These are phyloP conservation scores for Tolypocladium album DNA, from an alignment of 2,329 filamentous ascomycete species.

Conservation along the genomic window DNA sequence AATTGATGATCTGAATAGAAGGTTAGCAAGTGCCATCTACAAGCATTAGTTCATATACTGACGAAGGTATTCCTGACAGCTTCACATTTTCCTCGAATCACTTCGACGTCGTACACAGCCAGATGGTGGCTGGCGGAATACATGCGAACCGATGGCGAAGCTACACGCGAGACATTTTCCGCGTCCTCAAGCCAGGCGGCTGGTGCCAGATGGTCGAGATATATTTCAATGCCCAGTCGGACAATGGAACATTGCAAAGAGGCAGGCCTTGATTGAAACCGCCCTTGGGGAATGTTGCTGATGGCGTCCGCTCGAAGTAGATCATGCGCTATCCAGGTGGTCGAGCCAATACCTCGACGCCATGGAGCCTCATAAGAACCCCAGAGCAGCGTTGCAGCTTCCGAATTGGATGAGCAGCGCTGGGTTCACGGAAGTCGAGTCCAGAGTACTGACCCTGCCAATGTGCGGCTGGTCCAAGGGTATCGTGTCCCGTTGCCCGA, in stretches of 20 bases:
- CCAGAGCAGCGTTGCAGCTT: constrained; percentile 51
- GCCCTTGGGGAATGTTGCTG: not conserved
- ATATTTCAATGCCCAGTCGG: constrained; percentile 75
- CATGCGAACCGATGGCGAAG: constrained; percentile 59
- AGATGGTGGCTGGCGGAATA: constrained; percentile 61
- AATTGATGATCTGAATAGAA: constrained; percentile 60
- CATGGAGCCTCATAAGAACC: constrained; percentile 54
- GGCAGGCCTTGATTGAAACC: constrained; percentile 24
- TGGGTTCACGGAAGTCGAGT: constrained; percentile 59
- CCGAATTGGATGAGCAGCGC: constrained; percentile 46
- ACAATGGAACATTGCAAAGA: constrained; percentile 66
- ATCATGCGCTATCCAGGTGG: constrained; percentile 57
- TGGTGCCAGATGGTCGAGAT: constrained; percentile 88
- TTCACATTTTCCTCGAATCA: constrained; percentile 59
- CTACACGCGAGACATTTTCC: constrained; percentile 67
- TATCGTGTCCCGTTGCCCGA: constrained; percentile 19
- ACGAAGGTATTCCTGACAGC: constrained; percentile 16
- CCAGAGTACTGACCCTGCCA: constrained; percentile 53
- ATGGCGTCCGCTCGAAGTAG: constrained; percentile 19
- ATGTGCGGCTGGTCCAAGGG: constrained; percentile 60
- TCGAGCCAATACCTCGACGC: constrained; percentile 53
- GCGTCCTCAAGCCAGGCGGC: constrained; percentile 61
- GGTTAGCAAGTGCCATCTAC: constrained; percentile 24
- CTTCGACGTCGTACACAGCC: constrained; percentile 79
- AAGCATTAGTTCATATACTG: not conserved